Percentiles rank a stretch among this genome's conserved stretches.
Conservation (phyloP, 768 basidiomycete species). For the Kwoniella sp. region DNA sequence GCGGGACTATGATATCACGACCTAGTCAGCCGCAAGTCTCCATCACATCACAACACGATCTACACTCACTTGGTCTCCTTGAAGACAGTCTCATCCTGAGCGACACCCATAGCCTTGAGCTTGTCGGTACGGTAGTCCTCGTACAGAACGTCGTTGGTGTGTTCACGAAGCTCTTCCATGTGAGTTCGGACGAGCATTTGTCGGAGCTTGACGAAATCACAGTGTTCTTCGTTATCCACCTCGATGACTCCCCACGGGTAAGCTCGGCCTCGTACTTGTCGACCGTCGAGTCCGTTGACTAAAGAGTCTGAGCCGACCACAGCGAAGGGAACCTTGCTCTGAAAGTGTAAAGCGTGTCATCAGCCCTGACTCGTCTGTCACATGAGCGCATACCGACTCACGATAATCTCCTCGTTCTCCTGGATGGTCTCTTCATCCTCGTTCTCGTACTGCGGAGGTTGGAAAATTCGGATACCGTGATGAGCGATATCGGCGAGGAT, state of each 20-base stretch:
- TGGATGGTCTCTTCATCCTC: conserved; percentile 98
- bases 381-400: conserved; percentile 31
- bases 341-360: not conserved
- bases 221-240: conserved; percentile 98
- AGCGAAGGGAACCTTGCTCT: conserved; percentile 96
- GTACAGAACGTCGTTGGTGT: conserved; percentile 92
- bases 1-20: conserved; percentile 73
- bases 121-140: conserved; percentile 99
- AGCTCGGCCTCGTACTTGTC: conserved; percentile 86
- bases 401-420: conserved; percentile 89
- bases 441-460: conserved; percentile 94
- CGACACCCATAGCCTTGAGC: conserved; percentile 93
- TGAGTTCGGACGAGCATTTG: conserved; percentile 99
- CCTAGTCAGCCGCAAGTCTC: not conserved
- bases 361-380: not conserved
- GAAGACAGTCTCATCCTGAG: conserved; percentile 96
- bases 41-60: not conserved
- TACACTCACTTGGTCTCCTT: conserved; percentile 93
- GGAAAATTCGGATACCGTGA: conserved; percentile 97
- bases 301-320: conserved; percentile 90
- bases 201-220: conserved; percentile 98
- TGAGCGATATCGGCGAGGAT: conserved; percentile 89
- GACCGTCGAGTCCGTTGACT: conserved; percentile 81
- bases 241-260: conserved; percentile 99
- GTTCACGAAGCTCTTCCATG: conserved; percentile 98